Percentiles rank a stretch among this genome's conserved stretches.
Evolutionary conservation across 768 basidiomycete genomes (phyloP).

Genomic region (Mrakia frigida): DNA sequence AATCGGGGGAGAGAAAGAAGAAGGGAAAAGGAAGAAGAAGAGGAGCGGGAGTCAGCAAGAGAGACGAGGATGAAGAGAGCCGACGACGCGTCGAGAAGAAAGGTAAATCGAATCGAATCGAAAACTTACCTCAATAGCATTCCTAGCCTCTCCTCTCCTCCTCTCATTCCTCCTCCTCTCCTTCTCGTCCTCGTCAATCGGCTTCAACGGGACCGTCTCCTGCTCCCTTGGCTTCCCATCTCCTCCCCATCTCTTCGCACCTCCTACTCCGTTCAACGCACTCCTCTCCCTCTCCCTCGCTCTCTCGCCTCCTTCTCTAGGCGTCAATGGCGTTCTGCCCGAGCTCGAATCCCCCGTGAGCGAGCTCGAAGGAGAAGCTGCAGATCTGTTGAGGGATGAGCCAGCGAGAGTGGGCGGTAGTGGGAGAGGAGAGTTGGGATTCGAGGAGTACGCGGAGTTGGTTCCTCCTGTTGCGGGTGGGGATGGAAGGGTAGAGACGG

Average conservation of each 20-base stretch:
- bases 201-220: background rate
- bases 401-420: background rate
- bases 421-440: constrained; percentile 3
- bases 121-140: constrained; percentile 29
- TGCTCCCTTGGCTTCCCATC: background rate
- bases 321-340: constrained; percentile 22
- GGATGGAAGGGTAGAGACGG: background rate
- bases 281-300: background rate
- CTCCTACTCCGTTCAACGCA: background rate
- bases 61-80: too few species aligned
- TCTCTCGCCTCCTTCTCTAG: constrained; percentile 20
- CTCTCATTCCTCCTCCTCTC: constrained; percentile 26
- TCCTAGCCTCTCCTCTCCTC: constrained; percentile 28
- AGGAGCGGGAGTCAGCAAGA: background rate
- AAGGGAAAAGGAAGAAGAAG: background rate
- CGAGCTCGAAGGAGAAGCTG: background rate
- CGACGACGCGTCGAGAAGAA: too few species aligned
- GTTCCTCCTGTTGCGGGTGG: constrained; percentile 7
- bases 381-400: background rate
- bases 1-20: background rate
- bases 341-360: constrained; percentile 27
- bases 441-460: background rate
- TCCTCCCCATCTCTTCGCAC: background rate
- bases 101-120: too few species aligned
- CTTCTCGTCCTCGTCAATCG: constrained; percentile 23